phyloP scores from a whole-genome alignment of 2,329 filamentous ascomycete species.

The Alternaria arborescens region DNA sequence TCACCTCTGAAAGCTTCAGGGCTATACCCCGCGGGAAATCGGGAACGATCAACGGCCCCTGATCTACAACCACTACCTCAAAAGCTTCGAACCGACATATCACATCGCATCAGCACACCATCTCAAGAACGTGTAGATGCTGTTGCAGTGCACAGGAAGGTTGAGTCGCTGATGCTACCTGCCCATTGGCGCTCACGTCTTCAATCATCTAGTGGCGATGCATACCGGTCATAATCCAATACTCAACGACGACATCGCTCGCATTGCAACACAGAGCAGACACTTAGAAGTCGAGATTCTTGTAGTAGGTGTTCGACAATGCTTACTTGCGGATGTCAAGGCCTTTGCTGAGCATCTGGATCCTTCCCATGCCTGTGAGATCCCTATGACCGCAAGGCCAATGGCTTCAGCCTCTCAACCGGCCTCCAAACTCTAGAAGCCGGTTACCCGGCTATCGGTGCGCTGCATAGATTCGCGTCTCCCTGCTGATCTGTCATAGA shows the following conservation, averaged over 20 bases:
- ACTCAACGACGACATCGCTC: not conserved
- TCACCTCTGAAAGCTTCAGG: not conserved
- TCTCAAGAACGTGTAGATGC: no score
- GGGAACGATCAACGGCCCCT: not conserved
- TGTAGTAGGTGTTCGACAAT: not conserved
- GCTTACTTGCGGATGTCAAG: rapidly evolving
- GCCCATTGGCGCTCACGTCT: not conserved
- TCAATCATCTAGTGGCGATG: no score
- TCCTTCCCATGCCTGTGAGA: not conserved
- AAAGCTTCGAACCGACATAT: not conserved
- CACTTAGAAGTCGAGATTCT: not conserved
- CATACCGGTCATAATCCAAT: not conserved
- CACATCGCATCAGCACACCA: not conserved
- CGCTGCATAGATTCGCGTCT: not conserved
- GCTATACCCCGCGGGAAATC: not conserved
- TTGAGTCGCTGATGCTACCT: not conserved
- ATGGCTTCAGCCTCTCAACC: not conserved
- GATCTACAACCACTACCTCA: not conserved
- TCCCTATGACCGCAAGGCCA: not conserved
- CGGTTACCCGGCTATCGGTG: not conserved
- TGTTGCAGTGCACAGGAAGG: not conserved
- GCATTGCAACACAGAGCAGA: not conserved
- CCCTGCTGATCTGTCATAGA: not conserved
- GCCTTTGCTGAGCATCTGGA: no score
- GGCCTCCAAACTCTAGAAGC: not conserved